phyloP scores from a whole-genome alignment of 1,284 basidiomycete species.

The Fomes fomentarius region DNA sequence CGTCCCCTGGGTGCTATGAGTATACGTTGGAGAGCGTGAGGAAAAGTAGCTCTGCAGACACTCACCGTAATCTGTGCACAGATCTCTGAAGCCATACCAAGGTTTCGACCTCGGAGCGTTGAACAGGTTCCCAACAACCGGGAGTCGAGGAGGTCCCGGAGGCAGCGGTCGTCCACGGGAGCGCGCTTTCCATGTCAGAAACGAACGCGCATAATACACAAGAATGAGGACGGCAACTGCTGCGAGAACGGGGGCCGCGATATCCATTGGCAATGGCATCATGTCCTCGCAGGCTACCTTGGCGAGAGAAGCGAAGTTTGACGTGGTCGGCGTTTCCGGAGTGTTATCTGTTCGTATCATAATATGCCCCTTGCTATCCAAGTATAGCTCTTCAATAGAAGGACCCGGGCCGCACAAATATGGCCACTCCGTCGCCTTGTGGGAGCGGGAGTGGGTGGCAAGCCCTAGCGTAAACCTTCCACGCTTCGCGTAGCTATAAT shows the following conservation, averaged over 20 bases:
- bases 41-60: neutral
- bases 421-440: too few relatives aligned
- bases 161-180: conserved; percentile 6
- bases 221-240: neutral
- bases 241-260: neutral
- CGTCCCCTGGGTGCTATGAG: conserved; percentile 8
- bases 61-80: neutral
- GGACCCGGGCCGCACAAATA: too few relatives aligned
- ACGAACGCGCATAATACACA: neutral
- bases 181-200: neutral
- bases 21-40: too few relatives aligned
- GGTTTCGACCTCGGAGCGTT: conserved; percentile 17
- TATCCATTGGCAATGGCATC: too few relatives aligned
- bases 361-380: too few relatives aligned
- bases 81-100: conserved; percentile 7
- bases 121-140: conserved; percentile 22
- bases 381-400: too few relatives aligned
- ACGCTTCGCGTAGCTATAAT: too few relatives aligned
- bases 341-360: neutral
- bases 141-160: conserved; percentile 18
- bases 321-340: neutral
- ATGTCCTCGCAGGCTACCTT: too few relatives aligned
- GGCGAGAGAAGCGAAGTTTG: neutral
- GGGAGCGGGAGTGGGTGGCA: too few relatives aligned
- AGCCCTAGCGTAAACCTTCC: too few relatives aligned